A percentile compares a stretch with the other conserved stretches of the same genome.
These are phyloP conservation scores for Tuber calosporum DNA, from an alignment of 495 filamentous ascomycete species.

Conservation along the genomic window DNA sequence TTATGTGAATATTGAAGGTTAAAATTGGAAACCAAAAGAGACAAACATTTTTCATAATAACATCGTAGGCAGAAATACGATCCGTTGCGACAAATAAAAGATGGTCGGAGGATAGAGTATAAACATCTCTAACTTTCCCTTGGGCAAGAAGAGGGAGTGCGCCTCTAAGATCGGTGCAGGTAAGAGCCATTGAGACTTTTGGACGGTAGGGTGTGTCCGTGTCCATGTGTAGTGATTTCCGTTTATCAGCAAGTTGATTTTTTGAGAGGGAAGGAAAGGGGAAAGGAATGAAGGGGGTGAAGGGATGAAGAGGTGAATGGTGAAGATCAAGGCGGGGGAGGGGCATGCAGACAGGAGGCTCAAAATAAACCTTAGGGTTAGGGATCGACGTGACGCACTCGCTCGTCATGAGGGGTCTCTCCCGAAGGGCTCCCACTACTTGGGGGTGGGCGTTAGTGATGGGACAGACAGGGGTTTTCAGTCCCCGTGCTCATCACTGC, in stretches of 20 bases:
- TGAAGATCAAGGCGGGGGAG: not conserved
- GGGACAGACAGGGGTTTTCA: no score
- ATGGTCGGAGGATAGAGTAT: slow-evolving; percentile 62
- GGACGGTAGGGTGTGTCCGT: not conserved
- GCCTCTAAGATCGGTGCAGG: slow-evolving; percentile 51
- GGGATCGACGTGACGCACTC: not conserved
- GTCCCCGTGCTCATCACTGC: no score
- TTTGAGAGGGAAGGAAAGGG: not conserved
- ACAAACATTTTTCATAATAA: slow-evolving; percentile 73
- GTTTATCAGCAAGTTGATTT: not conserved
- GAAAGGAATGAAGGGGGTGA: not conserved
- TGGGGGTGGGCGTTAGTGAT: no score
- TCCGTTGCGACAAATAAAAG: slow-evolving; percentile 86
- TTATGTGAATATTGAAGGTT: not conserved
- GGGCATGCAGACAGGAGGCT: not conserved
- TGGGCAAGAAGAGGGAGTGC: slow-evolving; percentile 53
- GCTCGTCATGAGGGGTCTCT: not conserved
- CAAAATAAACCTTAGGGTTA: not conserved
- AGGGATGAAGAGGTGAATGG: not conserved
- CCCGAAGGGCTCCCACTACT: no score
- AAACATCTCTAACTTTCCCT: slow-evolving; percentile 81
- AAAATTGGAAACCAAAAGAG: slow-evolving; percentile 1
- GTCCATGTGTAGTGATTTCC: not conserved
- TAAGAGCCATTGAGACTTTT: slow-evolving; percentile 43
- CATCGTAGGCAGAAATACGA: slow-evolving; percentile 91